Conservation (phyloP, 2,329 filamentous ascomycete species). For the Hymenotorrendiella dingleyae region DNA sequence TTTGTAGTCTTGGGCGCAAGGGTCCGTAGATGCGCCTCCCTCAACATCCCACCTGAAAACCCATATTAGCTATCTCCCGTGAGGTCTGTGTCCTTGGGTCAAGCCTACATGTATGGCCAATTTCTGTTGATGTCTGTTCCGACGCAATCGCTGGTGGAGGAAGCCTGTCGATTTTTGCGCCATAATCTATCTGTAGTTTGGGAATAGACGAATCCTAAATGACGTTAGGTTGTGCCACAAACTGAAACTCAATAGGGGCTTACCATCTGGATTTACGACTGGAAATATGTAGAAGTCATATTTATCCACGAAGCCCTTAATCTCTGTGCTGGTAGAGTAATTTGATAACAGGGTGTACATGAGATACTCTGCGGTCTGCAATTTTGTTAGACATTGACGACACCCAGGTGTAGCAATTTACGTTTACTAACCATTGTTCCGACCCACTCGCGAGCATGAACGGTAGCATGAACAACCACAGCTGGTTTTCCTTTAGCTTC, state of each 20-base stretch:
- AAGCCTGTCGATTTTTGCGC: conserved; percentile 52
- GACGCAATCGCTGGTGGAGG: conserved; percentile 35
- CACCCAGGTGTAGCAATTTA: no score
- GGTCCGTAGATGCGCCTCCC: conserved; percentile 43
- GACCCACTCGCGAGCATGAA: conserved; percentile 58
- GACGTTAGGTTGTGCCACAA: background rate
- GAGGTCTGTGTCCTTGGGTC: background rate
- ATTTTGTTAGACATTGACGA: background rate
- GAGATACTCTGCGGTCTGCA: conserved; percentile 42
- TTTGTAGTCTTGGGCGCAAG: conserved; percentile 44
- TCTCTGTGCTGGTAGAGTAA: conserved; percentile 35
- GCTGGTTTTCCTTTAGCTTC: conserved; percentile 40
- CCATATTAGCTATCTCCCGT: no score
- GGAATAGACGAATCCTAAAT: conserved; percentile 50
- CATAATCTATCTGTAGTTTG: conserved; percentile 52
- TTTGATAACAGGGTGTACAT: conserved; percentile 42
- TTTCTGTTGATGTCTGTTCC: conserved; percentile 55
- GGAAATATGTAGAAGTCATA: conserved; percentile 64
- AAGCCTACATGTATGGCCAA: conserved; percentile 38
- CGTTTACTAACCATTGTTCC: conserved; percentile 44
- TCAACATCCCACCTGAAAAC: conserved; percentile 41
- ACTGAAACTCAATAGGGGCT: conserved; percentile 5
- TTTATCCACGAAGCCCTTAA: conserved; percentile 46
- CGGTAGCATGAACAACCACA: conserved; percentile 50
- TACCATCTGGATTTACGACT: conserved; percentile 55